Base-by-base conservation (phyloP, 2,329 filamentous ascomycete genomes). In the Teratosphaeria viscida region DNA sequence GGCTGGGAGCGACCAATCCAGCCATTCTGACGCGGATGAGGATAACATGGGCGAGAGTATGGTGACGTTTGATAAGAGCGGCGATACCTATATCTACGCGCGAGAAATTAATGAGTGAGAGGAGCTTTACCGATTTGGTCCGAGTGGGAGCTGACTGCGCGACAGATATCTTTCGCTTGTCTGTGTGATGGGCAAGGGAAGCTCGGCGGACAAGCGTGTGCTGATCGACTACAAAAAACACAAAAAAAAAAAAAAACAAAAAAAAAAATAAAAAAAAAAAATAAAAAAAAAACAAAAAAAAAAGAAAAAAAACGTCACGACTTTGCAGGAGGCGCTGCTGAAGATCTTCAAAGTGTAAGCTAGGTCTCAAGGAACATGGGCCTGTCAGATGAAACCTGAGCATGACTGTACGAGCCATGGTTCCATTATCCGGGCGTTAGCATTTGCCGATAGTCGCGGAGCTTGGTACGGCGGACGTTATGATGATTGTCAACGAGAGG, bases 201-300 rank as follows among this genome's bases (percentile, higher is more conserved):
- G 89, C 58, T 88, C 86, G 32, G 89, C 90, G 66, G 87, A 91
- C 70, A 89, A 89, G 77, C 90, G 92, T 78, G 87, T 88, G 3
- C 77, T 92, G 63, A 88, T 95, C 62, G 90, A 91, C 67, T 90
- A 92, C 83, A 94, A n/a, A n/a, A n/a, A n/a, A n/a, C n/a, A n/a
- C n/a, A n/a, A n/a, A n/a, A n/a, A n/a, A n/a, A n/a, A n/a, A n/a
- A n/a, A n/a, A n/a, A n/a, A n/a, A n/a, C n/a, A n/a, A n/a, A n/a
- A n/a, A n/a, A n/a, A n/a, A n/a, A n/a, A n/a, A n/a, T n/a, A n/a
- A n/a, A n/a, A n/a, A n/a, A n/a, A n/a, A n/a, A n/a, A n/a, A n/a
- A n/a, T n/a, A n/a, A n/a, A n/a, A n/a, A n/a, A n/a, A n/a, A n/a
- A n/a, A n/a, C n/a, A n/a, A n/a, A n/a, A n/a, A n/a, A n/a, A n/a